Percentiles rank a stretch among this genome's conserved stretches.
phyloP scores from a whole-genome alignment of 495 filamentous ascomycete species.

The Podospora comata region DNA sequence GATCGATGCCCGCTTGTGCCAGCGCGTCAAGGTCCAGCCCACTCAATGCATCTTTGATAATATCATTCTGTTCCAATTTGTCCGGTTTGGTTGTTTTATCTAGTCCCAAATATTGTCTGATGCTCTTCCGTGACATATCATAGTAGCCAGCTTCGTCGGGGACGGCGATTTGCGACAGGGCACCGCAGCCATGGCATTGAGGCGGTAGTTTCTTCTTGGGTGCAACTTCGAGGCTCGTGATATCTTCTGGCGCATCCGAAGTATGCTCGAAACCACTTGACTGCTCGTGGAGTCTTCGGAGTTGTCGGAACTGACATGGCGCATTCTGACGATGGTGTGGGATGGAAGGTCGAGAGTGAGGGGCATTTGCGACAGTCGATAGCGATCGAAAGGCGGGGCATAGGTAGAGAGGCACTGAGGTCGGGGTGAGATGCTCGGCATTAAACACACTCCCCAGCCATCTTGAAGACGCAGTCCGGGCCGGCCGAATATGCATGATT shows the following conservation, averaged over 20 bases:
- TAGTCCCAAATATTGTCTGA: conserved; percentile 44
- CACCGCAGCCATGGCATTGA: conserved; percentile 86
- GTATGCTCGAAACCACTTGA: conserved; percentile 8
- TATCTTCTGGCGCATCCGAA: conserved; percentile 2
- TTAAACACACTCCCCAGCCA: conserved; percentile 43
- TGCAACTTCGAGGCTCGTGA: background rate
- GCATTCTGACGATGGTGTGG: conserved; percentile 22
- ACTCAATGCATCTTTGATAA: conserved; percentile 41
- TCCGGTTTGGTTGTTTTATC: conserved; percentile 23
- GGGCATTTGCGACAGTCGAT: background rate
- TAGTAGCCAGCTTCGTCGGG: conserved; percentile 78
- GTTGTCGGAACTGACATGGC: conserved; percentile 17
- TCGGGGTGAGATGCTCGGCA: conserved; percentile 33
- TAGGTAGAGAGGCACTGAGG: conserved; percentile 43
- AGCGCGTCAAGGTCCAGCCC: conserved; percentile 42
- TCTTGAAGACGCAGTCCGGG: conserved; percentile 30
- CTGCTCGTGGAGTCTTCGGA: conserved; percentile 33
- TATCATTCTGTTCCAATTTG: conserved; percentile 30
- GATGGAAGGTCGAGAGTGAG: conserved; percentile 4
- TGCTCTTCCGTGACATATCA: conserved; percentile 51
- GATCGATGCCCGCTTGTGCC: conserved; percentile 41
- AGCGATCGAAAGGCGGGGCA: conserved; percentile 38
- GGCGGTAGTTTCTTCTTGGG: conserved; percentile 45
- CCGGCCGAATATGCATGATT: conserved; percentile 24
- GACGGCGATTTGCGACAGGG: conserved; percentile 67